Base-by-base conservation (phyloP, 2,329 filamentous ascomycete genomes). In the Kalmusia sp. region DNA sequence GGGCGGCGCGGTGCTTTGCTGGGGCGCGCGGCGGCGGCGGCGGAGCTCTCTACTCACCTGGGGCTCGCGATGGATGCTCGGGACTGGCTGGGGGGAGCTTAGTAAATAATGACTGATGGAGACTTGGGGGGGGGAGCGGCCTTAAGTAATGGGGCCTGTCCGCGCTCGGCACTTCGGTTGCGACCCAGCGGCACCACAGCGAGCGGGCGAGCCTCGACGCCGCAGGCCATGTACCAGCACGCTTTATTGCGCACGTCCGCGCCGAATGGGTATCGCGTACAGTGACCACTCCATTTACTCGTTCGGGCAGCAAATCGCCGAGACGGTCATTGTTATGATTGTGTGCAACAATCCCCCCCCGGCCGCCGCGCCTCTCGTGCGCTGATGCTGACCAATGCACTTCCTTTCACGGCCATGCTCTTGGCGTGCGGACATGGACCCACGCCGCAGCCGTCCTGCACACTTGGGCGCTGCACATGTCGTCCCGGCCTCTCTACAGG, bases 101-200 rank as follows among this genome's bases (percentile, higher is more conserved):
- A 51, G 57, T 61, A 57, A 63, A 51, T 54, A 47, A 51, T 59
- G 58, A 58, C 56, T 61, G 25, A 59, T 28, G 58, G 28, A 41
- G 46, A 31, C 19, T n/a, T 41, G 49, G 31, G 35, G 53, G 49
- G 52, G 35, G 28, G 43, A 25, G 15, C 22, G 22, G 30, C 19
- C 22, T 38, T 53, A 52, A 39, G 24, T 38, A 31, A 33, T 33
- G 17, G 24, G 9, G 39, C 25, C 25, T 11, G 38, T 9, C 11
- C 24, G 15, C 43, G 19, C 25, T 28, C 24, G 48, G 40, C 25
- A 5, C 21, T 47, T 38, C 35, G 35, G 35, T n/a, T 6, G 19
- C 6, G 22, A 38, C 1, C 15, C 17, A 9, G 40, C 19, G 17
- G 27, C 28, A 17, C 43, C 21, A 24, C 22, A 22, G 15, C 43